phyloP scores from a whole-genome alignment of 2,329 filamentous ascomycete species.

The Hortaea sp. region DNA sequence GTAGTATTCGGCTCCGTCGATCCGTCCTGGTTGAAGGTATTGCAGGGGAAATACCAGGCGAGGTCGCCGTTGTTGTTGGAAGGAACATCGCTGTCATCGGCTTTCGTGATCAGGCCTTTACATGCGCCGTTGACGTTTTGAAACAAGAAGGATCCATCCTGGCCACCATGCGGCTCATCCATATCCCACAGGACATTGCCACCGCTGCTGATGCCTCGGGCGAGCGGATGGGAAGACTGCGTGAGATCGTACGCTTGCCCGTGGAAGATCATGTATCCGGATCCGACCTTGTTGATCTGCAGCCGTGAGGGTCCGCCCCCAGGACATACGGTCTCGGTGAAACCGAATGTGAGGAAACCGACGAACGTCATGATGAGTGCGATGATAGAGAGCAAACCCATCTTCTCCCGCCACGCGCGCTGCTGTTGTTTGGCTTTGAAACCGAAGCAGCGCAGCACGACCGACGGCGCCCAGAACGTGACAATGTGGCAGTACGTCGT shows the following conservation, averaged over 20 bases:
- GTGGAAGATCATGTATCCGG: conserved; percentile 92
- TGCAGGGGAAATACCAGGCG: conserved; percentile 96
- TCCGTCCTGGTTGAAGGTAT: conserved; percentile 84
- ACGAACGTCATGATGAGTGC: conserved; percentile 77
- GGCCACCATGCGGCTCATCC: conserved; percentile 69
- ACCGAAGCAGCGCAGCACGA: conserved; percentile 74
- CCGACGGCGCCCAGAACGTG: conserved; percentile 89
- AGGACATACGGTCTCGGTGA: conserved; percentile 80
- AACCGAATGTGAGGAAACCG: conserved; percentile 93
- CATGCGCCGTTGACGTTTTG: conserved; percentile 97
- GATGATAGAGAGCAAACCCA: conserved; percentile 92
- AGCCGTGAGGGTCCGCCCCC: conserved; percentile 56
- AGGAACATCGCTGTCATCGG: conserved; percentile 65
- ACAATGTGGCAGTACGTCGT: conserved; percentile 88
- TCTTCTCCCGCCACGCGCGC: conserved; percentile 94
- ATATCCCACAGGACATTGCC: conserved; percentile 82
- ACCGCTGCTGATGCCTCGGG: conserved; percentile 61
- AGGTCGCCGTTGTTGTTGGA: conserved; percentile 63
- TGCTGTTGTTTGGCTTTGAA: conserved; percentile 78
- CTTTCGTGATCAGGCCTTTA: conserved; percentile 74
- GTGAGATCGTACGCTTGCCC: conserved; percentile 80
- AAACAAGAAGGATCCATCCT: conserved; percentile 93
- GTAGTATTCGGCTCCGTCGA: conserved; percentile 68
- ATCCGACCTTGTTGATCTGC: conserved; percentile 69
- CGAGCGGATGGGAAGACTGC: conserved; percentile 65